Evolutionary conservation across 345 rosid genomes (phyloP).

Genomic region (Turnera subulata): DNA sequence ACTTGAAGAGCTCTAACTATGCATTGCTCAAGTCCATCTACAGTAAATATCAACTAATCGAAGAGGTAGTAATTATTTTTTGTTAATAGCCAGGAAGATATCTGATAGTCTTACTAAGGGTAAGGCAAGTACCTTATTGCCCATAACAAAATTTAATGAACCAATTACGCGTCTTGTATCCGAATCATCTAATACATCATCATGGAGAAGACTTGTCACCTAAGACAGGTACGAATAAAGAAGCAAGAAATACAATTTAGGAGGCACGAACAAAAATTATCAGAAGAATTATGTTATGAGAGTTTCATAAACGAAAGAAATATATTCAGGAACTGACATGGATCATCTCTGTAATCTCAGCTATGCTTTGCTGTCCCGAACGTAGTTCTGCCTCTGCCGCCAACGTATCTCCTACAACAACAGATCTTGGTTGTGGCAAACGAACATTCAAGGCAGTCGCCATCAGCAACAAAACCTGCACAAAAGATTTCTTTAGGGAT

Average conservation of each 20-base stretch:
- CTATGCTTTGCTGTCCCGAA: conserved; percentile 66
- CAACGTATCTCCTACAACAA: conserved; percentile 25
- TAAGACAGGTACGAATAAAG: conserved; percentile 20
- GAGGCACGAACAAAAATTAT: background rate
- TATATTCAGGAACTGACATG: conserved; percentile 55
- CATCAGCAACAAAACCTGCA: conserved; percentile 80
- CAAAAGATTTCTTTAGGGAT: background rate
- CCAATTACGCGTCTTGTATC: conserved; percentile 86
- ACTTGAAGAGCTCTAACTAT: too few species aligned
- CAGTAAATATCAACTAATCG: too few species aligned
- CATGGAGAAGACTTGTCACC: conserved; percentile 94
- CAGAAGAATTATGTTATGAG: background rate
- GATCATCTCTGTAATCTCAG: conserved; percentile 94
- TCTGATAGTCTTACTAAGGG: background rate
- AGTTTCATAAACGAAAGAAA: background rate
- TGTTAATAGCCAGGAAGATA: too few species aligned
- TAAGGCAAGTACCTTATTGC: conserved; percentile 59
- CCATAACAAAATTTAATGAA: conserved; percentile 83
- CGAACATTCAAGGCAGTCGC: conserved; percentile 66
- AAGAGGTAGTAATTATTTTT: too few species aligned
- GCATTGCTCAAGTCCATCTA: too few species aligned
- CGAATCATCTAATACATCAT: conserved; percentile 95
- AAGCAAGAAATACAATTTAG: background rate
- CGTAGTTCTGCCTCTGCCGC: conserved; percentile 69
- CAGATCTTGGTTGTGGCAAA: conserved; percentile 32